Percentiles rank a stretch among this genome's conserved stretches.
These are phyloP conservation scores for Arthrobotrys entomopaga DNA, from an alignment of 2,329 filamentous ascomycete species.

Conservation along the genomic window DNA sequence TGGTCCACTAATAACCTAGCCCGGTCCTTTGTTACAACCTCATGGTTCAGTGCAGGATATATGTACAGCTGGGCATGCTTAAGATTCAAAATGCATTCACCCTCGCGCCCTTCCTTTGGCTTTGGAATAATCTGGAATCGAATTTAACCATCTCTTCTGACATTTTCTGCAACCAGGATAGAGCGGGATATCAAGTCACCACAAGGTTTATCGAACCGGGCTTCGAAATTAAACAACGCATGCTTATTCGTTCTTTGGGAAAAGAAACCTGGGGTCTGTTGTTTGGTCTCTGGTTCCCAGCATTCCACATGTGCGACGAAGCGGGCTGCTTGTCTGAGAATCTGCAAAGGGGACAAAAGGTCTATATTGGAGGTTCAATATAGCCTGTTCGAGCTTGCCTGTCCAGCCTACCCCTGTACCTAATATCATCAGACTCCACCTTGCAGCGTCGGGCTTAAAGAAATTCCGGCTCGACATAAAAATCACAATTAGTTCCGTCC, in stretches of 20 bases:
- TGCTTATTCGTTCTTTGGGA: slow-evolving; percentile 20
- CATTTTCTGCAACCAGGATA: slow-evolving; percentile 12
- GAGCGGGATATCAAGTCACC: slow-evolving; percentile 33
- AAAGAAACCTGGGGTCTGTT: slow-evolving; percentile 13
- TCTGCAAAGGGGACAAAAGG: slow-evolving; percentile 44
- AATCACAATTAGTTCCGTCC: slow-evolving; percentile 1
- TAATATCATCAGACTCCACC: slow-evolving; percentile 10
- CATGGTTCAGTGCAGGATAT: not conserved
- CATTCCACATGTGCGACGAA: slow-evolving; percentile 9
- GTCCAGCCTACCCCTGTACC: slow-evolving; percentile 4
- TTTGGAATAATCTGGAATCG: slow-evolving; percentile 26
- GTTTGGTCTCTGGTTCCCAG: slow-evolving; percentile 11
- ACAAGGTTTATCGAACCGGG: slow-evolving; percentile 5
- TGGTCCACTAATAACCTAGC: not conserved
- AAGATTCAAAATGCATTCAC: no score
- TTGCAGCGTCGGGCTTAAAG: slow-evolving; percentile 21
- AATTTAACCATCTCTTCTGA: slow-evolving; percentile 43
- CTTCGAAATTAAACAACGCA: slow-evolving; percentile 53
- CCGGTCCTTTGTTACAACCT: slow-evolving; percentile 4
- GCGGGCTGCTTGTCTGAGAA: slow-evolving; percentile 50
- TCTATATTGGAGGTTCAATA: slow-evolving; percentile 36
- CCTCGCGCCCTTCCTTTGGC: not conserved
- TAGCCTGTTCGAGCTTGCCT: slow-evolving; percentile 42
- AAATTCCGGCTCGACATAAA: slow-evolving; percentile 21
- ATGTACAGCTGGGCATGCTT: not conserved